Evolutionary conservation across 2,329 filamentous ascomycete genomes (phyloP).

Genomic region (Aspergillus thermomutatus): DNA sequence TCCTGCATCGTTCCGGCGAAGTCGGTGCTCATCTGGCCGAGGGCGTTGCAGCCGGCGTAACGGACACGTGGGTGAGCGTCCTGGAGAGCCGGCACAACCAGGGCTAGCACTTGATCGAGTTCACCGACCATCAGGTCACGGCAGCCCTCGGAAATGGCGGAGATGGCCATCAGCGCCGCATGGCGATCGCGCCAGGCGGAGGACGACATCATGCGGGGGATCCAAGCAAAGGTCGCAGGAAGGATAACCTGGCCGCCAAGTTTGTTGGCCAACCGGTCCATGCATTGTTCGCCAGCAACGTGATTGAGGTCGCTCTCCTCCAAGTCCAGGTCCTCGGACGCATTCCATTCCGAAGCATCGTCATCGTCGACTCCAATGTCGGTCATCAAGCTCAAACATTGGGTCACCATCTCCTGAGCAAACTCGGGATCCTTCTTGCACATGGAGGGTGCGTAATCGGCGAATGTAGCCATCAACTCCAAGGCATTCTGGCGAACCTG

Average conservation of each 20-base stretch:
- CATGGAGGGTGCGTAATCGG: slow-evolving; percentile 89
- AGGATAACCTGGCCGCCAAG: slow-evolving; percentile 91
- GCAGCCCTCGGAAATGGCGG: slow-evolving; percentile 95
- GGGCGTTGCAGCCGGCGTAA: slow-evolving; percentile 95
- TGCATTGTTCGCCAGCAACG: slow-evolving; percentile 95
- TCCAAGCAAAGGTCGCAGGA: slow-evolving; percentile 91
- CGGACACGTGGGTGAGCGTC: slow-evolving; percentile 91
- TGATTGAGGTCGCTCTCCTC: slow-evolving; percentile 98
- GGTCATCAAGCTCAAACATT: slow-evolving; percentile 96
- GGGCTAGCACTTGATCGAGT: slow-evolving; percentile 85
- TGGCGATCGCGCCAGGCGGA: slow-evolving; percentile 92
- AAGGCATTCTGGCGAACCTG: slow-evolving; percentile 90
- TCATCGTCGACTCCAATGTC: slow-evolving; percentile 94
- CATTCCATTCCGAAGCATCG: slow-evolving; percentile 89
- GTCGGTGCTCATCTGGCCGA: slow-evolving; percentile 99
- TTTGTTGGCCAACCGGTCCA: slow-evolving; percentile 97
- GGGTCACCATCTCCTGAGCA: slow-evolving; percentile 94
- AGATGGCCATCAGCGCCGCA: slow-evolving; percentile 97
- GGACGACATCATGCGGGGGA: slow-evolving; percentile 96
- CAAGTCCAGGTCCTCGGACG: slow-evolving; percentile 87
- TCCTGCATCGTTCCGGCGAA: slow-evolving; percentile 98
- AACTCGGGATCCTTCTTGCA: slow-evolving; percentile 93
- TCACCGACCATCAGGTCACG: slow-evolving; percentile 94
- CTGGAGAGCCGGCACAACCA: slow-evolving; percentile 87
- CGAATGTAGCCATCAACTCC: slow-evolving; percentile 96